Conservation (phyloP, 257 asterid genomes). For the Gynochthodes officinalis region DNA sequence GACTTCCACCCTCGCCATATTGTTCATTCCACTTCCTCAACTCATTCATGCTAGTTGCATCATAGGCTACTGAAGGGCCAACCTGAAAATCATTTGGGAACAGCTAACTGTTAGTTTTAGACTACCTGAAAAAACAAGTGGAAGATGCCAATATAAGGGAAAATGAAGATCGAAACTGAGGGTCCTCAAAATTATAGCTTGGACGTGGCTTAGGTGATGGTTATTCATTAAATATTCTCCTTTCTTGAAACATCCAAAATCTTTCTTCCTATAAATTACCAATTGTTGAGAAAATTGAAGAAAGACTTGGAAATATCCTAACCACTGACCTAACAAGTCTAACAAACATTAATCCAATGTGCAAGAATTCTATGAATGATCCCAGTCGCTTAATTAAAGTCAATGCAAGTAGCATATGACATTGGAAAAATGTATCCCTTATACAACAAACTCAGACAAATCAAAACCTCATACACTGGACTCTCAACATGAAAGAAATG, state of each 20-base stretch:
- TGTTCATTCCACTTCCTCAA: constrained; percentile 96
- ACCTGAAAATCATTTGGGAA: constrained; percentile 48
- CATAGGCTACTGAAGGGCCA: constrained; percentile 96
- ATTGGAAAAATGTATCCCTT: not conserved
- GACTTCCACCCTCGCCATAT: constrained; percentile 97
- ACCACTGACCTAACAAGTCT: not conserved
- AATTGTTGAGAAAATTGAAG: not conserved
- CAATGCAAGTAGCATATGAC: not conserved
- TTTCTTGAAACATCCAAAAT: not conserved
- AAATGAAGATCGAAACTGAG: not conserved
- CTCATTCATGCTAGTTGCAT: constrained; percentile 92
- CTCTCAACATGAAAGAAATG: not conserved
- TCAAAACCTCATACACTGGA: not conserved
- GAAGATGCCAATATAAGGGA: not conserved
- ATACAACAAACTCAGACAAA: not conserved
- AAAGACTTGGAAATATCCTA: not conserved
- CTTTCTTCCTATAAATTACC: not conserved
- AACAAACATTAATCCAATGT: not conserved
- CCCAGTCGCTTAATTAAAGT: too few species aligned
- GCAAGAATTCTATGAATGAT: too few species aligned
- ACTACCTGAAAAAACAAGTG: not conserved
- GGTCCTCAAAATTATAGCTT: not conserved
- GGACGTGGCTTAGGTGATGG: not conserved
- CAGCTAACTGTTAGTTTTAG: not conserved
- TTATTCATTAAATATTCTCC: not conserved